Evolutionary conservation across 106 monocot species (phyloP).

Genomic region (Allium cepa): DNA sequence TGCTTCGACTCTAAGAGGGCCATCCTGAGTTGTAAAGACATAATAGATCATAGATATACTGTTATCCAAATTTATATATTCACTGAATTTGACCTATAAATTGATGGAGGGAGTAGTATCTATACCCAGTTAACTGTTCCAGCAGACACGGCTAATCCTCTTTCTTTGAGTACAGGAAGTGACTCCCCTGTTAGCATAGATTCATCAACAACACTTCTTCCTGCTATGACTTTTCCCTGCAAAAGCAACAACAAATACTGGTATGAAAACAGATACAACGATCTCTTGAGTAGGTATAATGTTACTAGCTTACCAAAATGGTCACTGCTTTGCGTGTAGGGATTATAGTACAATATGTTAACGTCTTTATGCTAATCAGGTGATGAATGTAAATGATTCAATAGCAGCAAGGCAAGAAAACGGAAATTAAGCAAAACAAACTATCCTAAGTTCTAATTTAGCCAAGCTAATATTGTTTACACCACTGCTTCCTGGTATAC

Average conservation of each 20-base stretch:
- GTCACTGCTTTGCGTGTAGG: too few species aligned
- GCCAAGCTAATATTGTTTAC: too few species aligned
- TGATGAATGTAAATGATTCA: too few species aligned
- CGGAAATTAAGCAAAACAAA: too few species aligned
- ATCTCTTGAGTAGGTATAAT: background rate
- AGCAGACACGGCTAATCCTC: conserved; percentile 70
- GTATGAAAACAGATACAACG: background rate
- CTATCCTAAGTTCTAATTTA: too few species aligned
- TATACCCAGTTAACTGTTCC: conserved; percentile 99
- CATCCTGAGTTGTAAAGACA: conserved; percentile 41
- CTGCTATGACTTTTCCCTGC: conserved; percentile 70
- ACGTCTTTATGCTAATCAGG: too few species aligned
- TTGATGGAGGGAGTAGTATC: background rate
- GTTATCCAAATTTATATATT: too few species aligned
- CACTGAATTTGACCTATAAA: too few species aligned
- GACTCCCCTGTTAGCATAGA: conserved; percentile 99
- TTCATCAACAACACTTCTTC: conserved; percentile 98
- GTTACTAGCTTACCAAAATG: background rate
- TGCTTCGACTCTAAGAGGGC: conserved; percentile 87
- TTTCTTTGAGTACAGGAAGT: conserved; percentile 89
- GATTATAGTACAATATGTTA: too few species aligned
- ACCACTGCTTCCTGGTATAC: too few species aligned
- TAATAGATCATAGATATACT: too few species aligned
- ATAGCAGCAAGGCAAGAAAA: too few species aligned
- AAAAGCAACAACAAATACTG: conserved; percentile 7